Conservation (phyloP, 2,329 filamentous ascomycete species). For the Aureobasidium sp. region DNA sequence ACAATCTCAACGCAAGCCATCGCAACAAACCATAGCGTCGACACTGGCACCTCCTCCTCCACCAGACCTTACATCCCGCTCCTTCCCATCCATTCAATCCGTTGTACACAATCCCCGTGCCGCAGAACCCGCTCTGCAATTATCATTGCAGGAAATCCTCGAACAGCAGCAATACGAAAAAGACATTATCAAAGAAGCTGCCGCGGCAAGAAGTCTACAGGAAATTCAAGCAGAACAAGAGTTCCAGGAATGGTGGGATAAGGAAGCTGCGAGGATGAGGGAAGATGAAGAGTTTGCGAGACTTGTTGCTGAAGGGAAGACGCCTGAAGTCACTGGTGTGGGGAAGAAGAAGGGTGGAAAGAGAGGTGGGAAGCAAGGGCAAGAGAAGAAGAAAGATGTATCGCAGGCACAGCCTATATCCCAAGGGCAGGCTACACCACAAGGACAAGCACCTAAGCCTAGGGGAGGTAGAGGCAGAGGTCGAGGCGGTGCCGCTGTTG, state of each 20-base stretch:
- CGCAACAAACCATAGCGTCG: constrained; percentile 9
- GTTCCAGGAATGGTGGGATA: constrained; percentile 97
- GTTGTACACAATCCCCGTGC: constrained; percentile 63
- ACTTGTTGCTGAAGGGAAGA: constrained; percentile 11
- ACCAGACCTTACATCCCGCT: constrained; percentile 37
- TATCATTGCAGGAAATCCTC: constrained; percentile 90
- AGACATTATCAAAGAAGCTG: constrained; percentile 80
- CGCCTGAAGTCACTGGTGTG: constrained; percentile 1
- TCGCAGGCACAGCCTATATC: too few relatives aligned
- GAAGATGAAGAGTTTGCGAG: constrained; percentile 29
- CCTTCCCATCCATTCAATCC: constrained; percentile 45
- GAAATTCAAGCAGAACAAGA: constrained; percentile 98
- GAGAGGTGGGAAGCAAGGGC: constrained; percentile 24
- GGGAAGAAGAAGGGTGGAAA: constrained; percentile 27
- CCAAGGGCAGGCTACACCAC: not conserved
- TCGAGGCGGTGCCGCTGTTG: not conserved
- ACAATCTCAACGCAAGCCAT: constrained; percentile 16
- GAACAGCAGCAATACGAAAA: constrained; percentile 89
- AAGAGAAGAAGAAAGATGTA: constrained; percentile 27
- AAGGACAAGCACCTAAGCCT: not conserved
- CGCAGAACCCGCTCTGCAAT: constrained; percentile 69
- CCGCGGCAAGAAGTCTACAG: constrained; percentile 86
- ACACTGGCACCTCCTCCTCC: constrained; percentile 25
- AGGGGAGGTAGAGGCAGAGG: not conserved
- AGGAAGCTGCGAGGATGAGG: constrained; percentile 74